phyloP scores from a whole-genome alignment of 116 monocot species.

The Dioscorea cayenensis region DNA sequence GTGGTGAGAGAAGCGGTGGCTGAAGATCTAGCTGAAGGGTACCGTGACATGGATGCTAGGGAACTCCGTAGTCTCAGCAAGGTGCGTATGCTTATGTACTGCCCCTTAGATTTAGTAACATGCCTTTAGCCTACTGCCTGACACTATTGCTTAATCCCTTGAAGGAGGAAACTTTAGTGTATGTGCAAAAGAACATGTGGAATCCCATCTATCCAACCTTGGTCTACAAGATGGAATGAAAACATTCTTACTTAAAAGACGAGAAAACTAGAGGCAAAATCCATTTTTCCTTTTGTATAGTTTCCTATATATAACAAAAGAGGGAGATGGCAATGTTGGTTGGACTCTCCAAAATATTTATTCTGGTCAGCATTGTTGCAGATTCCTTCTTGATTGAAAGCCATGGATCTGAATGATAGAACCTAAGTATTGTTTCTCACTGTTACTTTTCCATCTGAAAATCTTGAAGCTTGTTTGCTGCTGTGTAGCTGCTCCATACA shows the following conservation, averaged over 20 bases:
- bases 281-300: background rate
- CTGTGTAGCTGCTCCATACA: too few species aligned
- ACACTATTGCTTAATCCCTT: slow-evolving; percentile 4
- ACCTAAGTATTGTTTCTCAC: too few species aligned
- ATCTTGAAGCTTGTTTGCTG: too few species aligned
- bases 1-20: slow-evolving; percentile 79
- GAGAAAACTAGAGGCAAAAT: background rate
- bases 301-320: too few species aligned
- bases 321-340: too few species aligned
- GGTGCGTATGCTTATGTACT: slow-evolving; percentile 23
- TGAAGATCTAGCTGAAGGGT: slow-evolving; percentile 87
- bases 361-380: too few species aligned
- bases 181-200: slow-evolving; percentile 96
- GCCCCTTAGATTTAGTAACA: background rate
- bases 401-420: too few species aligned
- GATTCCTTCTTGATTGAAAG: too few species aligned
- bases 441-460: too few species aligned
- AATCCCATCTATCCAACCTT: slow-evolving; percentile 74
- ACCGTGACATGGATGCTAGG: slow-evolving; percentile 76
- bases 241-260: background rate
- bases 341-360: too few species aligned
- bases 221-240: slow-evolving; percentile 56
- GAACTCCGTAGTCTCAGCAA: slow-evolving; percentile 59
- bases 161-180: slow-evolving; percentile 57
- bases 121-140: slow-evolving; percentile 1